Conservation (phyloP, 768 basidiomycete species). For the Royoungia palumana region DNA sequence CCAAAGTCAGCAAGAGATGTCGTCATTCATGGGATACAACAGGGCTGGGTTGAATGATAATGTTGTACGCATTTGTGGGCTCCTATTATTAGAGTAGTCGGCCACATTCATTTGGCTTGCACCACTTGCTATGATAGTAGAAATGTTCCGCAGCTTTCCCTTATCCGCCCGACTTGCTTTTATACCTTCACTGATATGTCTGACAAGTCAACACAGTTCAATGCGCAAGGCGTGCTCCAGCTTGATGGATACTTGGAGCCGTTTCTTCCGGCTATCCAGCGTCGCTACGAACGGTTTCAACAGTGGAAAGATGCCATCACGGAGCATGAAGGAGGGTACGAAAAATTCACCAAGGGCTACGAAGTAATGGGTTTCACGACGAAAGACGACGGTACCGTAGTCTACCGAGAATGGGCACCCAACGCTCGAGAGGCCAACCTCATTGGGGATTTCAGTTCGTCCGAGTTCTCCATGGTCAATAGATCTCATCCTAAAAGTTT, state of each 20-base stretch:
- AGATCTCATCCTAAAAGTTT: slow-evolving; percentile 2
- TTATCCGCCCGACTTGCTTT: slow-evolving; percentile 3
- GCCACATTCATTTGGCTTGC: background rate
- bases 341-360: slow-evolving; percentile 58
- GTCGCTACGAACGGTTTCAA: slow-evolving; percentile 64
- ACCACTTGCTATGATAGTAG: slow-evolving; percentile 5
- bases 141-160: slow-evolving; percentile 4
- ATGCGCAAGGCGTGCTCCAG: slow-evolving; percentile 54
- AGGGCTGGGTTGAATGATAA: slow-evolving; percentile 57
- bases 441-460: slow-evolving; percentile 96
- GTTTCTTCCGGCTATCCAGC: slow-evolving; percentile 65
- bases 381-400: slow-evolving; percentile 58
- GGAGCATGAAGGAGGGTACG: slow-evolving; percentile 78
- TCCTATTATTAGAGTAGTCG: no score
- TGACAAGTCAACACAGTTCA: slow-evolving; percentile 44
- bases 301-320: slow-evolving; percentile 77
- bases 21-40: slow-evolving; percentile 56
- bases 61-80: no score
- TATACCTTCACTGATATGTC: slow-evolving; percentile 30
- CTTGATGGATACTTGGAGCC: slow-evolving; percentile 74
- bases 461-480: background rate
- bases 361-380: slow-evolving; percentile 72
- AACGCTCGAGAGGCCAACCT: slow-evolving; percentile 78
- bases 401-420: slow-evolving; percentile 96
- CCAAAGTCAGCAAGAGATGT: slow-evolving; percentile 53